Evolutionary conservation across 371 early-diverging fungal species (phyloP), one percentile per base, ranked within the genome.

Genomic region (Mortierella sp.): DNA sequence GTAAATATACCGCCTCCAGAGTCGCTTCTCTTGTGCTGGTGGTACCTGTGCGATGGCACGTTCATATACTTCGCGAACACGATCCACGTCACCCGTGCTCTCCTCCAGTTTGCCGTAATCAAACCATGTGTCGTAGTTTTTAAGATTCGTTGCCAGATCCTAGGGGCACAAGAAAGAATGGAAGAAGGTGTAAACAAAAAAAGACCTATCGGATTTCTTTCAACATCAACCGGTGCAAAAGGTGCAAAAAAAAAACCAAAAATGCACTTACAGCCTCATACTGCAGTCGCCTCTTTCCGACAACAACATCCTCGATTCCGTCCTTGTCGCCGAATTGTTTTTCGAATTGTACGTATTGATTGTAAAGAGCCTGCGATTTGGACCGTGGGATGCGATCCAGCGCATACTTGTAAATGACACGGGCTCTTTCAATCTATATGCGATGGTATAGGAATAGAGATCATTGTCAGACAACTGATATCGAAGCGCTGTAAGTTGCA

Each of bases 1-100:
- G 79, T 97, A 99, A 24, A 98, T 94, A 72, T 98, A 99, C 21
- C 98, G 86, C 67, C 97, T 80, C 99, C 99, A 99, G 41, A 91
- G 90, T 51, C 94, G 83, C 82, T 99, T 99, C 60, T 97, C 98
- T 21, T 86, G 82, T 4, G 89, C 89, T 6, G 90, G 90, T 2
- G 98, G 99, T 4, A 92, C 82, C 63, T 95, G 91, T 2, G 95
- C 94, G 70, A 98, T 94, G 6, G 98, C 97, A 2, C 97, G 90
- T 83, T 97, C 97, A 64, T 97, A 99, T 1, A 97, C 88, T 49
- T 97, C 96, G n/a, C 97, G 86, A 14, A 93, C 89, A 32, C 90
- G 88, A 1, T 85, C 89, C 6, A 83, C 70, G 44, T 94, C 90
- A 8, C 93, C 94, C 0, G 89, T 82, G 0, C 87, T 82, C 71